Evolutionary conservation across 371 early-diverging fungal genomes (phyloP), one percentile per base, ranked within the genome.

Genomic region (Rhizopus delemar): DNA sequence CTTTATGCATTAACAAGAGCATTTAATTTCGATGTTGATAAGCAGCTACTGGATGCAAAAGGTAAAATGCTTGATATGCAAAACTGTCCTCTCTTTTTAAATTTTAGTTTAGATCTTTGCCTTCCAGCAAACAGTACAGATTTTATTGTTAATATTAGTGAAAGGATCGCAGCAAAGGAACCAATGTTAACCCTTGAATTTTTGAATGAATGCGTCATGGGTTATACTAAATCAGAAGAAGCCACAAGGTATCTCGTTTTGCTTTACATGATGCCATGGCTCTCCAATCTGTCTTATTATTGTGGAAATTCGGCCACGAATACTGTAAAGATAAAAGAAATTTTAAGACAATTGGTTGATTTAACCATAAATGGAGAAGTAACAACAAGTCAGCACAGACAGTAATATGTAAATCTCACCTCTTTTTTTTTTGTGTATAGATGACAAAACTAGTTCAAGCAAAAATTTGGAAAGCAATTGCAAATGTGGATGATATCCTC

Each of bases 181-280:
- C 87, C 86, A 0, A 77, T 87, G 12, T 77, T 95, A 56, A 94
- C 97, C 0, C 65, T 93, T 9, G 95, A 94, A 68, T 88, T 96
- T 65, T 68, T 95, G 51, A 82, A 81, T 28, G 96, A 96, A 74
- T 88, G 88, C 57, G 81, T 90, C 59, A 73, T 89, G 56, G 93
- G 93, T 0, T 91, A 93, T 63, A 78, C 84, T 33, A 87, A 86
- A 69, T 87, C 91, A 0, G 83, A 81, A 33, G 83, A 81, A 38
- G 81, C 80, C 12, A 57, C 79, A 22, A 88, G 90, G 58, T 89
- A 89, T 46, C 81, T 89, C 48, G 89, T 90, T 46, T 75, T 96
- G 45, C 86, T 92, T 62, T 95, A 93, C 68, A 86, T 95, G 74
- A 81, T 85, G 4, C 94, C 95, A 0, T 96, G 95, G 96, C 59